phyloP scores from a whole-genome alignment of 2,329 filamentous ascomycete species.

The Albophoma yamanashiensis region DNA sequence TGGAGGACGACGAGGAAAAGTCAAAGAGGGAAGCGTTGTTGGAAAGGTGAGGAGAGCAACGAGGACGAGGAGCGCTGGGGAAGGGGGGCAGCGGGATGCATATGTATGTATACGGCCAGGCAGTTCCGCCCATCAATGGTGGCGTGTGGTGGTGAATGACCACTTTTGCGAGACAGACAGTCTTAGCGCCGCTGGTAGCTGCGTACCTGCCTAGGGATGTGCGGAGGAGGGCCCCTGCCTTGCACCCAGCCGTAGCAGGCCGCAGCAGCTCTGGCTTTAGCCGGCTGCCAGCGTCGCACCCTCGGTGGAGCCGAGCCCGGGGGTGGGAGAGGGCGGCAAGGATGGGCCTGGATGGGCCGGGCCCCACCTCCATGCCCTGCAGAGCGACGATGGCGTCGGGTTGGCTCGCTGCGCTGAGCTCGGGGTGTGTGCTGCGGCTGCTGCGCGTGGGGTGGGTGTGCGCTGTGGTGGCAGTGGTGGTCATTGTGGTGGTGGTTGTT shows the following conservation, averaged over 20 bases:
- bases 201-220: conserved; percentile 4
- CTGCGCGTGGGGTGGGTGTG: neutral
- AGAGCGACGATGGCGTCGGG: neutral
- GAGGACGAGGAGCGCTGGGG: neutral
- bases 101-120: conserved; percentile 8
- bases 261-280: neutral
- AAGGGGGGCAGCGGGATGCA: conserved; percentile 11
- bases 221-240: neutral
- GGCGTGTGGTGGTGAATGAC: conserved; percentile 4
- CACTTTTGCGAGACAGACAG: conserved; percentile 5
- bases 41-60: conserved; percentile 2
- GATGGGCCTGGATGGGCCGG: neutral
- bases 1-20: conserved; percentile 2
- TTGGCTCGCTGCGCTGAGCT: neutral
- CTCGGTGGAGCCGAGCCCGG: neutral
- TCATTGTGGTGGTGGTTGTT: neutral
- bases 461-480: neutral
- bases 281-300: neutral
- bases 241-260: neutral
- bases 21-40: neutral
- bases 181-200: conserved; percentile 5
- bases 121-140: neutral
- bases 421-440: neutral
- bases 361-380: conserved; percentile 3
- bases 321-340: neutral